These are phyloP conservation scores for Ceratocystis colombiana DNA, from an alignment of 2,329 filamentous ascomycete species.

Conservation along the genomic window DNA sequence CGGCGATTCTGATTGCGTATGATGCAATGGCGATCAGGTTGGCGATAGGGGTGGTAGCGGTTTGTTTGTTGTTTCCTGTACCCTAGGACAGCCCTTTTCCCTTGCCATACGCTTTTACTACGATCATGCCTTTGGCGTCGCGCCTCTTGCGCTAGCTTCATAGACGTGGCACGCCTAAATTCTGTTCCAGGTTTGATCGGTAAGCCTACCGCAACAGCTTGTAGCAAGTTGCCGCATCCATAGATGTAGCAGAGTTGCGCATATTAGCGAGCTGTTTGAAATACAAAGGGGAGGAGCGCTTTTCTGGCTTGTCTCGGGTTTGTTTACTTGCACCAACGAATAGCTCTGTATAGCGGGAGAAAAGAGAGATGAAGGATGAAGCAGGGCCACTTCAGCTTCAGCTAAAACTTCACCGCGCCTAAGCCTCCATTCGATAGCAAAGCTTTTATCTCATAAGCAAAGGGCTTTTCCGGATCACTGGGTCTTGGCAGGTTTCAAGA, in stretches of 20 bases:
- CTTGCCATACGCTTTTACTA: conserved; percentile 2
- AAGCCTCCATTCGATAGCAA: neutral
- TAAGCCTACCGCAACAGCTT: neutral
- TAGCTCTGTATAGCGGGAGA: neutral
- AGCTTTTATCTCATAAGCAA: too few relatives aligned
- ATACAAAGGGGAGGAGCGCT: neutral
- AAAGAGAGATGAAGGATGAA: neutral
- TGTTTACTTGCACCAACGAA: neutral
- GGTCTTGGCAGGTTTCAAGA: conserved; percentile 13
- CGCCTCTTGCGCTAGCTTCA: neutral
- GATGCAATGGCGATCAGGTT: neutral
- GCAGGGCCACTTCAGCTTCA: neutral
- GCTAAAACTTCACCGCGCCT: too few relatives aligned
- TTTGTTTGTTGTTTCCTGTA: conserved; percentile 5
- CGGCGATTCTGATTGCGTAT: neutral
- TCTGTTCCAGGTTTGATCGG: neutral
- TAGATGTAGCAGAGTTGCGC: neutral
- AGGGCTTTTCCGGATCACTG: neutral
- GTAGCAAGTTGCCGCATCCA: neutral
- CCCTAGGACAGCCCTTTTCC: neutral
- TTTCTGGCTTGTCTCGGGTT: neutral
- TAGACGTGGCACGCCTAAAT: neutral
- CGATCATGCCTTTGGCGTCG: neutral
- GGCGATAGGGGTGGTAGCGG: neutral
- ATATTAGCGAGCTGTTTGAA: neutral